phyloP scores from a whole-genome alignment of 371 early-diverging fungal species.

The Smittium culicis region DNA sequence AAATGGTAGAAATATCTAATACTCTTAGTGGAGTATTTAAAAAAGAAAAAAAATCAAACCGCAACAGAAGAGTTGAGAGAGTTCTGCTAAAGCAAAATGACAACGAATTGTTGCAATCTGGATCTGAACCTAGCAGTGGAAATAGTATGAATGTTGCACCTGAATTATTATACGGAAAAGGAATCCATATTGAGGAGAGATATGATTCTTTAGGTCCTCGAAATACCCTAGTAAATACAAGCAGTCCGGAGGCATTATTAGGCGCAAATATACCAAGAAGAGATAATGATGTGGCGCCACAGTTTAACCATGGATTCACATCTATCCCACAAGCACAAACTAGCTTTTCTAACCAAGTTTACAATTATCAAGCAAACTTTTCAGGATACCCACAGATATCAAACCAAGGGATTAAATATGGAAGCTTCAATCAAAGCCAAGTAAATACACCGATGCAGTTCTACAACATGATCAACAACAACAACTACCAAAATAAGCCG shows the following conservation, averaged over 20 bases:
- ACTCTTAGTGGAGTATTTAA: too few relatives aligned
- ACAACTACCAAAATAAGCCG: not conserved
- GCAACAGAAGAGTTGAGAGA: not conserved
- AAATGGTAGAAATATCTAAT: too few relatives aligned
- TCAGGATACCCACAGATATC: not conserved
- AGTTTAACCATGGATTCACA: not conserved
- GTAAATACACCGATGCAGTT: not conserved
- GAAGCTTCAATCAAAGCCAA: not conserved
- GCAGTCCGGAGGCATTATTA: not conserved
- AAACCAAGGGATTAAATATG: not conserved
- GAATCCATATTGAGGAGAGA: not conserved
- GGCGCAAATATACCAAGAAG: not conserved
- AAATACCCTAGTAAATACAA: not conserved
- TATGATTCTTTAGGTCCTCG: not conserved
- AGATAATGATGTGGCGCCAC: not conserved
- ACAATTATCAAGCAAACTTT: not conserved
- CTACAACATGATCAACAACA: not conserved
- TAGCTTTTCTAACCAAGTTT: not conserved
- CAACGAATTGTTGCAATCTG: too few relatives aligned
- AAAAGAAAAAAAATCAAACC: too few relatives aligned
- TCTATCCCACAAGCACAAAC: not conserved
- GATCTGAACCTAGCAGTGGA: not conserved
- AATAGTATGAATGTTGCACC: not conserved
- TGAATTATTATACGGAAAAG: not conserved
- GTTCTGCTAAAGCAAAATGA: not conserved